Percentiles rank a stretch among this genome's conserved stretches.
phyloP scores from a whole-genome alignment of 2,329 filamentous ascomycete species.

The Biscogniauxia sp. region DNA sequence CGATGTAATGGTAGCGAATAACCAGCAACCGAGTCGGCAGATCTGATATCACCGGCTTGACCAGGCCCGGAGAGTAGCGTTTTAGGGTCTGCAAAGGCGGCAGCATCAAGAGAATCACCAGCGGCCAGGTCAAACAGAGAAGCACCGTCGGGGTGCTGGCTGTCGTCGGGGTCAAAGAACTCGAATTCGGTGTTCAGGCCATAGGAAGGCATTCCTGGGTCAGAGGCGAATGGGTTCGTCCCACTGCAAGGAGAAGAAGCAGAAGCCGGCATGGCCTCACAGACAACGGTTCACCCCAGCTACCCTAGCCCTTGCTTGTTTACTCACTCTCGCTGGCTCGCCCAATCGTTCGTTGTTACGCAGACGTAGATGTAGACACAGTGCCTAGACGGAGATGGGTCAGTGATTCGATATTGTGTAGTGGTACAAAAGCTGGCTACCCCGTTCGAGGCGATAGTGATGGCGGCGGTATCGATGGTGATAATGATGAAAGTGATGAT shows the following conservation, averaged over 20 bases:
- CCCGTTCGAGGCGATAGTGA: not conserved
- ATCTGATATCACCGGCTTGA: conserved; percentile 10
- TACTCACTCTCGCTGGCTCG: not conserved
- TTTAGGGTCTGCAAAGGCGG: conserved; percentile 20
- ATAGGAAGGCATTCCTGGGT: conserved; percentile 33
- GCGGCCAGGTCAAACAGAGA: conserved; percentile 30
- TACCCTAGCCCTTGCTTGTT: conserved; percentile 5
- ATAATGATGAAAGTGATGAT: not conserved
- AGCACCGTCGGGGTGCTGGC: conserved; percentile 25
- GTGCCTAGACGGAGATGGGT: not conserved
- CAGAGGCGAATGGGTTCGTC: conserved; percentile 32
- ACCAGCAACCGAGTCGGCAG: conserved; percentile 8
- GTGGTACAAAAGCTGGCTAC: not conserved
- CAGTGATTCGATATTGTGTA: not conserved
- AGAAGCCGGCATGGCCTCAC: conserved; percentile 23
- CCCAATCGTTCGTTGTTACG: not conserved
- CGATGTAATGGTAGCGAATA: conserved; percentile 25
- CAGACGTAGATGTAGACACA: not conserved
- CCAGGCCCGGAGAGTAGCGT: conserved; percentile 10
- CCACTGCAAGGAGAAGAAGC: conserved; percentile 20
- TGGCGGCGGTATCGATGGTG: not conserved
- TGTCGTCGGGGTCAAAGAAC: conserved; percentile 35
- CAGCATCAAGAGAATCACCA: conserved; percentile 23
- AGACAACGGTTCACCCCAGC: conserved; percentile 1
- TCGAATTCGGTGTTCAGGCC: conserved; percentile 36